Base-by-base conservation (phyloP, 345 rosid genomes). In the Hirschfeldia incana region DNA sequence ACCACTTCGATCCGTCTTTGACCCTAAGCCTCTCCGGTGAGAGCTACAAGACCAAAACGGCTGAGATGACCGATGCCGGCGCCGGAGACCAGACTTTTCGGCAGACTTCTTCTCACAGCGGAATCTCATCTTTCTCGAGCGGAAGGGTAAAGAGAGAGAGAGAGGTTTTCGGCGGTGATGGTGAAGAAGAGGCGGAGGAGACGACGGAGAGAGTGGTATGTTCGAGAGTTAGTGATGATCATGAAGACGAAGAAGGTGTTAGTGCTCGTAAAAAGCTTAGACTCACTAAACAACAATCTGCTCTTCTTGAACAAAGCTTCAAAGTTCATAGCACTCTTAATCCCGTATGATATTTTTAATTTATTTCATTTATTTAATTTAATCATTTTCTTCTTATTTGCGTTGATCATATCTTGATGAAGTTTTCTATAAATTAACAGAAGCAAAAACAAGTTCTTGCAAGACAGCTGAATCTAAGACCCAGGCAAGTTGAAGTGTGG, bases 401-500 rank as follows among this genome's bases (percentile, higher is more conserved):
- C 46, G 21, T 73, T 64, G 33, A 75, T 75, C 46, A 60, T 61
- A 7, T 64, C 15, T 1, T 16, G 8, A 36, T 53, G 17, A 46
- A 3, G 0, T 49, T 60, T 61, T 53, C 1, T 28, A 0, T 51
- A 51, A 46, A 64, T 34, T 58, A 0, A 75, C 88, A 94, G 99
- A 93, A 91, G 83, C 98, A 91, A 79, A 93, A 95, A 80, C 97
- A 87, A 77, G 89, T 89, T 72, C 82, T 95, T 69, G 99, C 99
- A 8, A 88, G 92, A 75, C 98, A 95, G 80, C 80, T 95, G 64
- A 91, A 85, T 84, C 88, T 95, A 67, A 88, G 97, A 67, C 90
- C 99, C 10, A 89, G 99, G 72, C 99, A 95, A 75, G 98, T 95
- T 10, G 99, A 95, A 85, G 99, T 95, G 1, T 95, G 99, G 99